Conservation (phyloP, 2,329 filamentous ascomycete species). For the Rachicladosporium sp. region DNA sequence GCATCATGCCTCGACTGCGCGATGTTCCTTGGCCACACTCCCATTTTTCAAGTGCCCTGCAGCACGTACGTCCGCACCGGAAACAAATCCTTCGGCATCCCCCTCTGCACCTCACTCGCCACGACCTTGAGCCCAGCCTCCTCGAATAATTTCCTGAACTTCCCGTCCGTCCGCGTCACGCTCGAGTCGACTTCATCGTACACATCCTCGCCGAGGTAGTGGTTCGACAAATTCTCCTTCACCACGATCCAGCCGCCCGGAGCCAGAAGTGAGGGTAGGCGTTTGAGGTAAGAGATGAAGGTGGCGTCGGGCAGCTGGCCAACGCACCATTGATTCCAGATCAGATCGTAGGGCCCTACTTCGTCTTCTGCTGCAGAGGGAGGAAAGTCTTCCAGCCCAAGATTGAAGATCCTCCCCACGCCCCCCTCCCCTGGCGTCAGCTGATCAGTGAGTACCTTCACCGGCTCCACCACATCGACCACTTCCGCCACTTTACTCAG, state of each 20-base stretch:
- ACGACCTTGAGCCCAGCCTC: constrained; percentile 57
- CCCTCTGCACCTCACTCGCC: constrained; percentile 58
- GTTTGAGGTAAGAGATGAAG: constrained; percentile 52
- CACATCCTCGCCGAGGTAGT: constrained; percentile 45
- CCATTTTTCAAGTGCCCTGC: constrained; percentile 32
- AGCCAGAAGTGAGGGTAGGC: constrained; percentile 43
- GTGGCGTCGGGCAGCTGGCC: constrained; percentile 68
- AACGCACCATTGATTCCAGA: constrained; percentile 88
- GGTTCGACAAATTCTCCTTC: constrained; percentile 65
- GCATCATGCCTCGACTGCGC: too few species aligned
- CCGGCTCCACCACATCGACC: constrained; percentile 77
- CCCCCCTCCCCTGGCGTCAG: constrained; percentile 38
- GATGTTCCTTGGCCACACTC: too few species aligned
- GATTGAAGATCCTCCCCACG: constrained; percentile 54
- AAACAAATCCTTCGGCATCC: constrained; percentile 56
- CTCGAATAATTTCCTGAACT: constrained; percentile 58
- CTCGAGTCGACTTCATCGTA: constrained; percentile 67
- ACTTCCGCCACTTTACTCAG: constrained; percentile 55
- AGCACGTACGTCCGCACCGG: constrained; percentile 72
- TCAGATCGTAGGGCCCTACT: constrained; percentile 53
- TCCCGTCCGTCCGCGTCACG: constrained; percentile 64
- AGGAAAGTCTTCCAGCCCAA: constrained; percentile 64
- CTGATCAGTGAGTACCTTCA: constrained; percentile 62
- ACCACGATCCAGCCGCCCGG: constrained; percentile 49
- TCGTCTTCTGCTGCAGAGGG: constrained; percentile 6